A percentile compares a stretch with the other conserved stretches of the same genome.
phyloP scores from a whole-genome alignment of 495 filamentous ascomycete species.

The Penicillium desertorum region DNA sequence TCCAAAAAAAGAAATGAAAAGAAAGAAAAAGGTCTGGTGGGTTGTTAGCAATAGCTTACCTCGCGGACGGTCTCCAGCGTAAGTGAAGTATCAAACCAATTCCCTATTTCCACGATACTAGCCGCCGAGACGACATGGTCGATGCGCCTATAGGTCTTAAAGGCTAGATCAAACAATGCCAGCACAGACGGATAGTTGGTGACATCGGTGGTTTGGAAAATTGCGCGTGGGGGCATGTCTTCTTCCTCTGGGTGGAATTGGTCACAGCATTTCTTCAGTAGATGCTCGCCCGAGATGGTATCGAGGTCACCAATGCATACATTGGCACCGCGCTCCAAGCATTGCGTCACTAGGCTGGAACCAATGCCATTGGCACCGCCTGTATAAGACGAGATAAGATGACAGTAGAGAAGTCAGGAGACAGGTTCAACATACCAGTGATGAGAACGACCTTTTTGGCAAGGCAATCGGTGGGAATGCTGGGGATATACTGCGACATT shows the following conservation, averaged over 20 bases:
- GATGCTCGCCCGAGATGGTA: slow-evolving; percentile 28
- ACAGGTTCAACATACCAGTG: slow-evolving; percentile 37
- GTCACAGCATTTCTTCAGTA: slow-evolving; percentile 25
- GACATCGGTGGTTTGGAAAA: slow-evolving; percentile 48
- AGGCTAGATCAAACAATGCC: slow-evolving; percentile 46
- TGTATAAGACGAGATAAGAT: slow-evolving; percentile 17
- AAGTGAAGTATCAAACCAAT: slow-evolving; percentile 48
- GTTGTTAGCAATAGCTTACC: slow-evolving; percentile 21
- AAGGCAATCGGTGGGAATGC: slow-evolving; percentile 32
- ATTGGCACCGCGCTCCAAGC: slow-evolving; percentile 45
- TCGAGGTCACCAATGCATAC: slow-evolving; percentile 49
- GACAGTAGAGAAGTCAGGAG: background rate
- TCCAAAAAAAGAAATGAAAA: background rate
- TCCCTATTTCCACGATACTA: slow-evolving; percentile 45
- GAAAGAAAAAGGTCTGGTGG: background rate
- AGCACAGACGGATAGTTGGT: slow-evolving; percentile 45
- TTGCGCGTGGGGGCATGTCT: slow-evolving; percentile 21
- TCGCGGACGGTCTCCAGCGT: slow-evolving; percentile 36
- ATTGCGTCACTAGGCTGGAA: slow-evolving; percentile 49
- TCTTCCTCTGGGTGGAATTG: slow-evolving; percentile 31
- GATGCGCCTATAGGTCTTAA: slow-evolving; percentile 47
- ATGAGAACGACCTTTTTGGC: slow-evolving; percentile 47
- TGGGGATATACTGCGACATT: slow-evolving; percentile 31
- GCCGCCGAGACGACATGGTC: slow-evolving; percentile 55
- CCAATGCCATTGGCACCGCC: slow-evolving; percentile 57